These are phyloP conservation scores for Stachybotrys echinatus DNA, from an alignment of 2,329 filamentous ascomycete species.

Conservation along the genomic window DNA sequence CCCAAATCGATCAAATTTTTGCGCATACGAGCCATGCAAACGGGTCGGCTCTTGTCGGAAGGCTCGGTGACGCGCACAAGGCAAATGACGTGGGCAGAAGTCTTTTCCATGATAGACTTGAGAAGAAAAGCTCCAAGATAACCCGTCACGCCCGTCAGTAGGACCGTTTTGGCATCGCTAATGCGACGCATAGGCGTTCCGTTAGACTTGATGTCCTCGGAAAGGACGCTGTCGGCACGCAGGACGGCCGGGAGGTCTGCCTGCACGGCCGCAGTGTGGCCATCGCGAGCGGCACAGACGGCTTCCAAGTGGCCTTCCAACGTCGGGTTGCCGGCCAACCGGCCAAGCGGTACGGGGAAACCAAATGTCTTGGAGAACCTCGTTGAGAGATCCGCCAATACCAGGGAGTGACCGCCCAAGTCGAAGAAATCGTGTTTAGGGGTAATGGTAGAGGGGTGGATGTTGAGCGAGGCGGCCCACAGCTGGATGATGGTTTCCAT, in stretches of 20 bases:
- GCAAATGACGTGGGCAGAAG: slow-evolving; percentile 65
- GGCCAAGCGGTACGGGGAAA: slow-evolving; percentile 65
- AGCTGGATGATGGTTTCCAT: slow-evolving; percentile 63
- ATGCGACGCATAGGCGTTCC: slow-evolving; percentile 51
- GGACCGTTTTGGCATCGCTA: slow-evolving; percentile 60
- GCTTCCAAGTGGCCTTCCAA: slow-evolving; percentile 68
- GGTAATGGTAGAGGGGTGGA: slow-evolving; percentile 58
- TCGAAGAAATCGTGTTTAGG: slow-evolving; percentile 76
- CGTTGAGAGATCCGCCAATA: slow-evolving; percentile 71
- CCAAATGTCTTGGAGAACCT: slow-evolving; percentile 65
- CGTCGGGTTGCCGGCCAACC: slow-evolving; percentile 66
- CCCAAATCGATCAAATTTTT: slow-evolving; percentile 74
- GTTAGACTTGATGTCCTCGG: slow-evolving; percentile 61
- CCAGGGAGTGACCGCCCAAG: slow-evolving; percentile 71
- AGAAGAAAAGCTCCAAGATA: slow-evolving; percentile 73
- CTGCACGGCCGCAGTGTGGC: slow-evolving; percentile 68
- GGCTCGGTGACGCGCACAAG: slow-evolving; percentile 69
- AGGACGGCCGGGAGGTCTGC: slow-evolving; percentile 68
- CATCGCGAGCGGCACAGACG: slow-evolving; percentile 65
- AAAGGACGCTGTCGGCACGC: slow-evolving; percentile 59
- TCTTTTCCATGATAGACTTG: slow-evolving; percentile 61
- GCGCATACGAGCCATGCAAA: slow-evolving; percentile 66
- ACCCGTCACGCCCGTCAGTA: slow-evolving; percentile 71
- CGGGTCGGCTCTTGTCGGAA: slow-evolving; percentile 55
- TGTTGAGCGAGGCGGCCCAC: slow-evolving; percentile 66